Evolutionary conservation across 2,329 filamentous ascomycete genomes (phyloP).

Genomic region (Trichoderma sp.): DNA sequence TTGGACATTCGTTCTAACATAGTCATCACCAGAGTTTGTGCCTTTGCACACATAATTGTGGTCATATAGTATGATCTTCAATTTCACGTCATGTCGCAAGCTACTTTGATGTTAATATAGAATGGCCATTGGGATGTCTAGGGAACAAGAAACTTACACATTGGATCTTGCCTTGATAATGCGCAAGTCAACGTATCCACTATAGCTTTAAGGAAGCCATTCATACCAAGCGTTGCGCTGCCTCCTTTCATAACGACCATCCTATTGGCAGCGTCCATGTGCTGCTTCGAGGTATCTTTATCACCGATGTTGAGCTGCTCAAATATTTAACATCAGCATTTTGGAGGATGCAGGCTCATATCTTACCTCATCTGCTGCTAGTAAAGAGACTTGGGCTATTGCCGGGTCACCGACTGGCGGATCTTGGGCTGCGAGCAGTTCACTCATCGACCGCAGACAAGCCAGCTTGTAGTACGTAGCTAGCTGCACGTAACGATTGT

Average conservation of each 20-base stretch:
- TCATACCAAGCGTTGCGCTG: slow-evolving; percentile 6
- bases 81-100: background rate
- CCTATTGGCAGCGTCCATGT: slow-evolving; percentile 9
- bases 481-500: background rate
- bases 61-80: background rate
- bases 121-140: too few species aligned
- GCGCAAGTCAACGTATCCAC: slow-evolving; percentile 10
- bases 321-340: background rate
- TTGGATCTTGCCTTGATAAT: background rate
- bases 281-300: background rate
- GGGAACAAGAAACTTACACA: background rate
- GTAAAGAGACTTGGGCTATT: slow-evolving; percentile 5
- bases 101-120: background rate
- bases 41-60: too few species aligned
- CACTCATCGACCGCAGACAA: slow-evolving; percentile 8
- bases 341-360: too few species aligned
- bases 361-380: slow-evolving; percentile 10
- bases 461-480: slow-evolving; percentile 4
- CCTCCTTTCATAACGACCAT: slow-evolving; percentile 14
- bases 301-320: slow-evolving; percentile 3
- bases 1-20: background rate
- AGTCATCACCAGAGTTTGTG: background rate
- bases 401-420: background rate
- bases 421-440: background rate
- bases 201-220: slow-evolving; percentile 1